Percentiles rank a stretch among this genome's conserved stretches.
phyloP scores from a whole-genome alignment of 768 basidiomycete species.

The Podaxis mareebaensis region DNA sequence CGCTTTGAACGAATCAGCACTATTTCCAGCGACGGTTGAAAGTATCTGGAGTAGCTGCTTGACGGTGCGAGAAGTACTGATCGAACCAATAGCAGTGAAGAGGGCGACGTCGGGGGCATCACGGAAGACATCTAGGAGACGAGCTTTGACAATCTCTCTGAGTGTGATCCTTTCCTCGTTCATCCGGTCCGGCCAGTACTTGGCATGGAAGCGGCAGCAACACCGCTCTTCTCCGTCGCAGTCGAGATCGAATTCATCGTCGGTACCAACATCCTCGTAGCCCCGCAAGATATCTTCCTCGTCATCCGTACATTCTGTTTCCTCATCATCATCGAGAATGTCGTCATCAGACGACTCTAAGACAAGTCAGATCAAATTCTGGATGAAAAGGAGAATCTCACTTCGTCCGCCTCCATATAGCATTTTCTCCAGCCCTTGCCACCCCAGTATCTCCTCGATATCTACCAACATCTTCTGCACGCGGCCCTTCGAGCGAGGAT shows the following conservation, averaged over 20 bases:
- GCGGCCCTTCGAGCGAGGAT: slow-evolving; percentile 28
- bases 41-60: slow-evolving; percentile 34
- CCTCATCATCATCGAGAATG: slow-evolving; percentile 25
- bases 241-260: slow-evolving; percentile 26
- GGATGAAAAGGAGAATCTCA: slow-evolving; percentile 27
- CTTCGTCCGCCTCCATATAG: slow-evolving; percentile 57
- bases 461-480: slow-evolving; percentile 61
- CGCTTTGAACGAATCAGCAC: slow-evolving; percentile 52
- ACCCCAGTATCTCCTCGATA: slow-evolving; percentile 51
- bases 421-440: slow-evolving; percentile 51
- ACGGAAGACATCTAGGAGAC: slow-evolving; percentile 50
- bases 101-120: slow-evolving; percentile 47
- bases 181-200: slow-evolving; percentile 52
- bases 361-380: slow-evolving; percentile 1
- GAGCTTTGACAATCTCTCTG: slow-evolving; percentile 43
- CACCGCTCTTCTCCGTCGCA: slow-evolving; percentile 28
- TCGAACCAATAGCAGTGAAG: slow-evolving; percentile 41
- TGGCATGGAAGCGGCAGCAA: slow-evolving; percentile 38
- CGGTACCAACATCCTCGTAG: slow-evolving; percentile 18
- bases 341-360: slow-evolving; percentile 24
- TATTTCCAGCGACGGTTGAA: slow-evolving; percentile 42
- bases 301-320: slow-evolving; percentile 27
- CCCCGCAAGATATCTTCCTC: slow-evolving; percentile 22
- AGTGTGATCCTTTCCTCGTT: slow-evolving; percentile 41
- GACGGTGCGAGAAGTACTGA: slow-evolving; percentile 36